Evolutionary conservation across 2,329 filamentous ascomycete genomes (phyloP).

Genomic region (Diaporthe batatas): DNA sequence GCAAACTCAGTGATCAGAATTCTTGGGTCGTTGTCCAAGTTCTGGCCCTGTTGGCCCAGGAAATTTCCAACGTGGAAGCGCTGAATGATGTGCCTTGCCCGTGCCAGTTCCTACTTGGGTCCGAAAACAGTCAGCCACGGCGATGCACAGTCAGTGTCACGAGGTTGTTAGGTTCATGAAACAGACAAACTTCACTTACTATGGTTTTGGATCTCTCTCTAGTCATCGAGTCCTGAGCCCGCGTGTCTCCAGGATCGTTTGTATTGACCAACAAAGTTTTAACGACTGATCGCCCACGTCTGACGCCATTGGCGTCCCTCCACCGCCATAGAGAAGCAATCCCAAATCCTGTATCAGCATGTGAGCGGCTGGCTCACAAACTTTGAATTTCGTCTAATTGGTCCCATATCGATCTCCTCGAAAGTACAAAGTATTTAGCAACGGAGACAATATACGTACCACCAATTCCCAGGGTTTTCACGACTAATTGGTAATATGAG

Average conservation of each 20-base stretch:
- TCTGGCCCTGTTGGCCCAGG: neutral
- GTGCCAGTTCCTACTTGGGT: neutral
- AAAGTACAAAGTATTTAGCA: neutral
- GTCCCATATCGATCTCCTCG: neutral
- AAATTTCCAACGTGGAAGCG: neutral
- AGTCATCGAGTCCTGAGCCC: neutral
- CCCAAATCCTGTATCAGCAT: neutral
- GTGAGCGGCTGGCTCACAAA: neutral
- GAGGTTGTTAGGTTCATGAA: neutral
- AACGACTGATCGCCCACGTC: neutral
- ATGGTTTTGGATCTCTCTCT: neutral
- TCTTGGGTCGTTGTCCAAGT: neutral
- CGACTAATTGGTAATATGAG: neutral
- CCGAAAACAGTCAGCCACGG: neutral
- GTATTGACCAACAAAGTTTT: neutral
- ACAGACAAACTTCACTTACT: neutral
- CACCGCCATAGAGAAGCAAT: neutral
- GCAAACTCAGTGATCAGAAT: neutral
- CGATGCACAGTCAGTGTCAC: no score
- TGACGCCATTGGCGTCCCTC: neutral
- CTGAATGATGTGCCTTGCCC: slow-evolving; percentile 21
- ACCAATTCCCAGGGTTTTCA: slow-evolving; percentile 8
- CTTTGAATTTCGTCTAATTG: neutral
- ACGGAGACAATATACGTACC: neutral
- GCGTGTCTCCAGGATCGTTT: neutral